Evolutionary conservation across 495 filamentous ascomycete genomes (phyloP).

Genomic region (Lasiosphaeria miniovina): DNA sequence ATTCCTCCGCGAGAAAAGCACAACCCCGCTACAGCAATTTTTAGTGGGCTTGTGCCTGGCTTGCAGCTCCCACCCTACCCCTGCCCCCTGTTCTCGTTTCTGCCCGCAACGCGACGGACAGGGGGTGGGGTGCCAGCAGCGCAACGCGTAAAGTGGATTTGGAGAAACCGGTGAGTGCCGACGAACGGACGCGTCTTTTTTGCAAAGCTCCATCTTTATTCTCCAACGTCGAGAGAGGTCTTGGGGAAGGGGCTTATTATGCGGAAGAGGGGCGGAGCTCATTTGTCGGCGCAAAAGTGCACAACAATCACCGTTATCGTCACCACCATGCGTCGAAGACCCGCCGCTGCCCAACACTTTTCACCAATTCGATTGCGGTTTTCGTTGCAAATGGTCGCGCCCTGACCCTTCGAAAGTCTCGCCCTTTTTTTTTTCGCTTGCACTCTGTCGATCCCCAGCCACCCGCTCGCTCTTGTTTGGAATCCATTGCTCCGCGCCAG

Average conservation of each 20-base stretch:
- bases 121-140: neutral
- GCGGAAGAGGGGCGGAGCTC: neutral
- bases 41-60: conserved; percentile 12
- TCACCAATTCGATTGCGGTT: neutral
- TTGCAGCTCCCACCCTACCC: neutral
- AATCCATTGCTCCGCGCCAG: too few relatives aligned
- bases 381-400: conserved; percentile 1
- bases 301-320: neutral
- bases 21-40: conserved; percentile 22
- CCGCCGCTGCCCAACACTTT: neutral
- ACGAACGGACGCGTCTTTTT: conserved; percentile 1
- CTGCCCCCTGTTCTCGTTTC: neutral
- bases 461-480: too few relatives aligned
- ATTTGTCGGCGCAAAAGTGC: neutral
- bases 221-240: neutral
- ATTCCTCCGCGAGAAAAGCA: neutral
- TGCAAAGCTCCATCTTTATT: conserved; percentile 6
- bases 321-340: conserved; percentile 3
- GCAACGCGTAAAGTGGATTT: conserved; percentile 21
- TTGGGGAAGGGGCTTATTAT: neutral
- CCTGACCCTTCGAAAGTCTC: neutral
- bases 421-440: neutral
- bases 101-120: neutral
- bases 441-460: neutral
- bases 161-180: neutral